Evolutionary conservation across 768 basidiomycete genomes (phyloP).

Genomic region (Boletus tomentosulus): DNA sequence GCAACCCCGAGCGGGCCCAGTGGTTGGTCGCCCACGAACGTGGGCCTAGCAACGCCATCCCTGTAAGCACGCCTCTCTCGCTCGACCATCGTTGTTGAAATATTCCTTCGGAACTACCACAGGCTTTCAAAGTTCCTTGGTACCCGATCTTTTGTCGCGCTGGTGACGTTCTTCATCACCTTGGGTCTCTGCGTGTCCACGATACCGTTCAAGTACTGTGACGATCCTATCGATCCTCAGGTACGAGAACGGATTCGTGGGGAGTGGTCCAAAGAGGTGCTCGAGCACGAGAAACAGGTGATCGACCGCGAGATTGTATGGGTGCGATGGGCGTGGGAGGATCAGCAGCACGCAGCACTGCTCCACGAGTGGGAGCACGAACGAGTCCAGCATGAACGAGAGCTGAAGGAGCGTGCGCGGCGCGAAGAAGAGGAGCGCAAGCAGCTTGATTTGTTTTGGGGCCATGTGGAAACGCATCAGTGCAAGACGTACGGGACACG

Average conservation of each 20-base stretch:
- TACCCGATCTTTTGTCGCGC: background rate
- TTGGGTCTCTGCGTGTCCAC: slow-evolving; percentile 1
- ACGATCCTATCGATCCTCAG: slow-evolving; percentile 15
- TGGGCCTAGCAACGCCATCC: background rate
- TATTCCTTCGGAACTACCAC: background rate
- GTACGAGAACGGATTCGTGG: slow-evolving; percentile 20
- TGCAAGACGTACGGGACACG: slow-evolving; percentile 28
- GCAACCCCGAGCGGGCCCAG: background rate
- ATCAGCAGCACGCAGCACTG: slow-evolving; percentile 3
- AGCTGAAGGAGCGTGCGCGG: slow-evolving; percentile 15
- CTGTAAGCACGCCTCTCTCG: slow-evolving; percentile 3
- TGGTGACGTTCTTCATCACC: slow-evolving; percentile 2
- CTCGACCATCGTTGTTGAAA: background rate
- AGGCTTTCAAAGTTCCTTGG: background rate
- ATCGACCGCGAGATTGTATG: slow-evolving; percentile 6
- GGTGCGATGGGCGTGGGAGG: slow-evolving; percentile 18
- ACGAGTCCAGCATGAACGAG: slow-evolving; percentile 11
- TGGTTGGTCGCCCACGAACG: too few relatives aligned
- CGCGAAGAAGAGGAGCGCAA: slow-evolving; percentile 12
- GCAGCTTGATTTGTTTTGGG: slow-evolving; percentile 23
- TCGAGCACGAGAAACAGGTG: slow-evolving; percentile 14
- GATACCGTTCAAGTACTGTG: slow-evolving; percentile 15
- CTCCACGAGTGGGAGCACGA: slow-evolving; percentile 19
- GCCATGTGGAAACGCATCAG: slow-evolving; percentile 9
- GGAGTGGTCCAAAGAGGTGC: slow-evolving; percentile 18